These are phyloP conservation scores for Syzygium syzygioides DNA, from an alignment of 441 rosid genomes.

Conservation along the genomic window DNA sequence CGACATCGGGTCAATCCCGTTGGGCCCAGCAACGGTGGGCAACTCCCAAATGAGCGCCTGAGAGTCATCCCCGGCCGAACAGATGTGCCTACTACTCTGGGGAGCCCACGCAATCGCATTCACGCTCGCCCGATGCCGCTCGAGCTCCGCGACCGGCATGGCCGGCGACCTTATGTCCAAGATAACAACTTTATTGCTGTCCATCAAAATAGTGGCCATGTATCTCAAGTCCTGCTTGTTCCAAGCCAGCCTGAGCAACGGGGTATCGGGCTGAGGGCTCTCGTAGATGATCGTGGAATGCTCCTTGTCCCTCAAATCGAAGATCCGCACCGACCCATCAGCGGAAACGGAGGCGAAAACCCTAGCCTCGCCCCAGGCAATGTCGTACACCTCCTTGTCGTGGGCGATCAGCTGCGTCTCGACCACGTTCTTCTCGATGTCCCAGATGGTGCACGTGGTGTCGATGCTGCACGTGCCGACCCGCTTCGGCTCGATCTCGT, in stretches of 20 bases:
- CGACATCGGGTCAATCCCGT: constrained; percentile 85
- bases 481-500: constrained; percentile 84
- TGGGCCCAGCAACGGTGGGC: constrained; percentile 89
- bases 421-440: constrained; percentile 62
- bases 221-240: constrained; percentile 86
- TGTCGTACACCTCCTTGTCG: constrained; percentile 92
- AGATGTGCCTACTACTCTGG: constrained; percentile 67
- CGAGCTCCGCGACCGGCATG: constrained; percentile 87
- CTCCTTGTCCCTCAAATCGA: constrained; percentile 86
- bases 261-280: constrained; percentile 88
- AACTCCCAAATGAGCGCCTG: constrained; percentile 89
- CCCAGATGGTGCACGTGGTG: constrained; percentile 95
- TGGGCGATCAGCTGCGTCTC: constrained; percentile 95
- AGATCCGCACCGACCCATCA: constrained; percentile 86
- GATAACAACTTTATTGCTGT: constrained; percentile 86
- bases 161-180: constrained; percentile 86
- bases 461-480: constrained; percentile 90
- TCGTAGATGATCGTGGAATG: constrained; percentile 92
- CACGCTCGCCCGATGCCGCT: constrained; percentile 75
- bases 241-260: constrained; percentile 83
- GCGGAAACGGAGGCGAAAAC: constrained; percentile 93
- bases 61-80: constrained; percentile 83
- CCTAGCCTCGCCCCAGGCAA: constrained; percentile 95
- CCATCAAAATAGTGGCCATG: constrained; percentile 90
- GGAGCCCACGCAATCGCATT: constrained; percentile 97